phyloP scores from a whole-genome alignment of 148 eudicot genomes.

The Pouteria glomerata region DNA sequence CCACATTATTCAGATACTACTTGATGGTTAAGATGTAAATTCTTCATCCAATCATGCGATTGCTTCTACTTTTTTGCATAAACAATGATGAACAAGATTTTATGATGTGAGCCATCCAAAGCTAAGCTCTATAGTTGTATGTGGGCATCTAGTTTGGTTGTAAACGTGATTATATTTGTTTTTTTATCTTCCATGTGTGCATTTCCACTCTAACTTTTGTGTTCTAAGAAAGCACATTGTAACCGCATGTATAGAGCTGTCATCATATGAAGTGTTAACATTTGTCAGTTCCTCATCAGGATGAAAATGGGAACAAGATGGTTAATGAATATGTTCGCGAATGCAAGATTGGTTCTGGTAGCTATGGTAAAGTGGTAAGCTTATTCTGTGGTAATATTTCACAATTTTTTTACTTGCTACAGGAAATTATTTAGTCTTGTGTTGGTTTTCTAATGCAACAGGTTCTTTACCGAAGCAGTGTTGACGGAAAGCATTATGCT shows the following conservation, averaged over 20 bases:
- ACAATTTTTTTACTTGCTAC: not conserved
- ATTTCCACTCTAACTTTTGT: not conserved
- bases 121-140: not conserved
- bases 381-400: not conserved
- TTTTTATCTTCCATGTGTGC: not conserved
- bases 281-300: slow-evolving; percentile 30
- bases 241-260: not conserved
- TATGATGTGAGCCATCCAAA: not conserved
- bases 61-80: not conserved
- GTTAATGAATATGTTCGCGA: slow-evolving; percentile 80
- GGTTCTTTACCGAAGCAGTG: slow-evolving; percentile 77
- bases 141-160: not conserved
- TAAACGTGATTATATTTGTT: not conserved
- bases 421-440: slow-evolving; percentile 11
- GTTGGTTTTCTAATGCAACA: slow-evolving; percentile 26
- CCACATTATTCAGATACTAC: not conserved
- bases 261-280: not conserved
- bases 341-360: slow-evolving; percentile 84
- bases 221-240: not conserved
- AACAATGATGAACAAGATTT: not conserved
- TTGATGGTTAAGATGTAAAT: not conserved
- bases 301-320: slow-evolving; percentile 76
- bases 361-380: slow-evolving; percentile 95
- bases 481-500: slow-evolving; percentile 81
- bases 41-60: not conserved